phyloP scores from a whole-genome alignment of 2,329 filamentous ascomycete genomes.

The Epichloe glyceriae region DNA sequence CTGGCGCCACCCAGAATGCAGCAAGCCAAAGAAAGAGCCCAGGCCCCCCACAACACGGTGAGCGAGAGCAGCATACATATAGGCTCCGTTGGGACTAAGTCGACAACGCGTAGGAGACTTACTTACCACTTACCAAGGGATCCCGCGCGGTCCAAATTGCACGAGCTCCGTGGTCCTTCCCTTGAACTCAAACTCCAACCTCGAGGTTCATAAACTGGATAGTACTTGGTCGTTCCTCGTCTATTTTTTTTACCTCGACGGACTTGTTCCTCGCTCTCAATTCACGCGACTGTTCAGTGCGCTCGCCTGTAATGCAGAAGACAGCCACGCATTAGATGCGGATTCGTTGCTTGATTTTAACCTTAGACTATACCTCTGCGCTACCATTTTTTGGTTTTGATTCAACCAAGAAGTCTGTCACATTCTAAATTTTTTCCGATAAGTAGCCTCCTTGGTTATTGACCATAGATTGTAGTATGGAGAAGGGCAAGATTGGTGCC shows the following conservation, averaged over 20 bases:
- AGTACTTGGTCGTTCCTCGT: too few relatives aligned
- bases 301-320: too few relatives aligned
- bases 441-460: not conserved
- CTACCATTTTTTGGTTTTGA: not conserved
- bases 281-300: too few relatives aligned
- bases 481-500: constrained; percentile 6
- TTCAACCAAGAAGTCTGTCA: not conserved
- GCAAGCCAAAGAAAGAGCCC: too few relatives aligned
- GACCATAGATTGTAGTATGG: constrained; percentile 5
- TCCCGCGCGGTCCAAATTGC: not conserved
- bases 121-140: not conserved
- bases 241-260: too few relatives aligned
- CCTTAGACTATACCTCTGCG: too few relatives aligned
- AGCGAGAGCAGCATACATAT: not conserved
- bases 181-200: not conserved
- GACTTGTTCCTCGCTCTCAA: too few relatives aligned
- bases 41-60: not conserved
- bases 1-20: not conserved
- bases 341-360: too few relatives aligned
- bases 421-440: not conserved
- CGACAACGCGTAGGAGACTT: not conserved
- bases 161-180: not conserved
- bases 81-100: not conserved
- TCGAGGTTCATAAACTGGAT: too few relatives aligned
- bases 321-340: too few relatives aligned